These are phyloP conservation scores for Lentinula raphanica DNA, from an alignment of 768 basidiomycete genomes.

Conservation along the genomic window DNA sequence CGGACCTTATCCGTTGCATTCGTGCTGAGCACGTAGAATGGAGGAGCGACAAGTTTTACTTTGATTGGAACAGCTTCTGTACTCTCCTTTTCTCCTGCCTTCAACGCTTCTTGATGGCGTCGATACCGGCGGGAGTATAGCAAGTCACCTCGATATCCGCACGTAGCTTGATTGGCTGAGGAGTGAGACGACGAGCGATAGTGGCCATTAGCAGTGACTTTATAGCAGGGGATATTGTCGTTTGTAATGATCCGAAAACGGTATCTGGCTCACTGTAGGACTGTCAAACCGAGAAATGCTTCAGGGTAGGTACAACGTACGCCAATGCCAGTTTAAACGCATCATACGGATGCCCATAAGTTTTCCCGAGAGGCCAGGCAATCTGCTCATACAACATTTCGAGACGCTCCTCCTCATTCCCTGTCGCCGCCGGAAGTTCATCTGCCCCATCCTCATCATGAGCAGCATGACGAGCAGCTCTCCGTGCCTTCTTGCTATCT, in stretches of 20 bases:
- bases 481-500: constrained; percentile 42
- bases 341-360: constrained; percentile 94
- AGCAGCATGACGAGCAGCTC: constrained; percentile 37
- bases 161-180: constrained; percentile 97
- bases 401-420: constrained; percentile 67
- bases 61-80: constrained; percentile 93
- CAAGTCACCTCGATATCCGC: constrained; percentile 97
- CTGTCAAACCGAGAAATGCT: not conserved
- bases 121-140: constrained; percentile 92
- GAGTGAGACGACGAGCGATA: constrained; percentile 92
- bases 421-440: constrained; percentile 26
- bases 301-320: constrained; percentile 39
- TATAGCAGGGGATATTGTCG: constrained; percentile 52
- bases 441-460: constrained; percentile 41
- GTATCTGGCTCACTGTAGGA: constrained; percentile 44
- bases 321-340: constrained; percentile 96
- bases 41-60: constrained; percentile 94
- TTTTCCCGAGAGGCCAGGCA: constrained; percentile 88
- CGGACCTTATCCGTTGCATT: constrained; percentile 93
- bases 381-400: constrained; percentile 87
- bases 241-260: constrained; percentile 68
- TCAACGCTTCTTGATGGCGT: constrained; percentile 91
- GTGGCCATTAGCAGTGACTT: constrained; percentile 65
- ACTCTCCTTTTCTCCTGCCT: constrained; percentile 83
- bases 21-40: constrained; percentile 90